Conservation (phyloP, 1,284 basidiomycete genomes). For the Sutorius eximius region DNA sequence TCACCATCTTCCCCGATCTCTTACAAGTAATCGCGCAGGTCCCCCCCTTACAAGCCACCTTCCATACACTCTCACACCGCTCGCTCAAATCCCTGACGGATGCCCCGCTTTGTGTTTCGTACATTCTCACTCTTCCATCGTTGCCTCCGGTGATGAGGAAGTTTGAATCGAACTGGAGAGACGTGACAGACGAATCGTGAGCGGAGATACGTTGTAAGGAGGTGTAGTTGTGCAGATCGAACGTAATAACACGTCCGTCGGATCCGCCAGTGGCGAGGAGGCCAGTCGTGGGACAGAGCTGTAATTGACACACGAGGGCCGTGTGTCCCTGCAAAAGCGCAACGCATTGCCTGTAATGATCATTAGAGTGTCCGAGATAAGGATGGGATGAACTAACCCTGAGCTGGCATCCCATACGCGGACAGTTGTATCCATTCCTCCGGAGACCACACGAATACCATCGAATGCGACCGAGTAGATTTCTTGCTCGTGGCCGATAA, state of each 20-base stretch:
- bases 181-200: conserved; percentile 91
- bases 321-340: conserved; percentile 93
- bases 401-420: conserved; percentile 83
- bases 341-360: conserved; percentile 63
- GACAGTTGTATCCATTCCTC: conserved; percentile 89
- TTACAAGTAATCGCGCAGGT: conserved; percentile 83
- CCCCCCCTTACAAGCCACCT: conserved; percentile 77
- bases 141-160: conserved; percentile 86
- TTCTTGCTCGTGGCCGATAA: conserved; percentile 89
- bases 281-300: conserved; percentile 52
- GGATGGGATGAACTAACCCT: conserved; percentile 50
- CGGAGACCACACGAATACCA: conserved; percentile 82
- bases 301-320: conserved; percentile 91
- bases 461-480: conserved; percentile 95
- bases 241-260: conserved; percentile 92
- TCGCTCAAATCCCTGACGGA: conserved; percentile 78
- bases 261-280: conserved; percentile 89
- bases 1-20: conserved; percentile 81
- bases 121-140: conserved; percentile 89
- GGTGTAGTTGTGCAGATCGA: conserved; percentile 60
- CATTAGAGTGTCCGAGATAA: conserved; percentile 18
- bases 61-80: conserved; percentile 85
- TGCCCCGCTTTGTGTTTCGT: conserved; percentile 70
- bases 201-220: conserved; percentile 63
- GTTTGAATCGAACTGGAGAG: conserved; percentile 83